Evolutionary conservation across 495 filamentous ascomycete genomes (phyloP).

Genomic region (Penicillium herquei): DNA sequence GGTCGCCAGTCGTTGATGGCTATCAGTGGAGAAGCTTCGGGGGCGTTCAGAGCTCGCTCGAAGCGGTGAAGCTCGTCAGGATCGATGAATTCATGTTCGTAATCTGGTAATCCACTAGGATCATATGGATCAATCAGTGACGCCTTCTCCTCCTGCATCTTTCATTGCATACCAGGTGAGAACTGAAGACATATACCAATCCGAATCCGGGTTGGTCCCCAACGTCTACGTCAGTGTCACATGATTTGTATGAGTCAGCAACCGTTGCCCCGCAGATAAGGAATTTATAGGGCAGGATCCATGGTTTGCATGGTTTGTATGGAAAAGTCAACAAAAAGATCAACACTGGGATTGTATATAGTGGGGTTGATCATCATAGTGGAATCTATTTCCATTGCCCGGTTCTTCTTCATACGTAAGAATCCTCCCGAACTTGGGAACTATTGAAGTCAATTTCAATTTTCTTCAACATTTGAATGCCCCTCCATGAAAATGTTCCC

Average conservation of each 20-base stretch:
- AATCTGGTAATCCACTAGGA: conserved; percentile 56
- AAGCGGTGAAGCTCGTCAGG: conserved; percentile 50
- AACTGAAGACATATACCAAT: background rate
- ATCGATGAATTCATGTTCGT: conserved; percentile 63
- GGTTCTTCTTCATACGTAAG: background rate
- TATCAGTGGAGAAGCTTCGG: conserved; percentile 52
- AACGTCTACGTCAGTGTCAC: conserved; percentile 27
- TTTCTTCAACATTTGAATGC: background rate
- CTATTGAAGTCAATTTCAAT: conserved; percentile 2
- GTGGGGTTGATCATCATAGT: background rate
- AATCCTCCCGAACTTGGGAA: background rate
- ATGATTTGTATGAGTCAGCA: conserved; percentile 10
- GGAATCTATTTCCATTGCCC: background rate
- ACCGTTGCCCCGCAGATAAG: conserved; percentile 5
- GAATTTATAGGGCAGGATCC: conserved; percentile 1
- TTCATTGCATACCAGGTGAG: conserved; percentile 28
- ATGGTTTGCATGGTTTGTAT: background rate
- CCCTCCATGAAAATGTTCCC: background rate
- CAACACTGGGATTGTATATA: background rate
- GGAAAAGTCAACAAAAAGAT: background rate
- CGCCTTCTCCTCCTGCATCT: conserved; percentile 36
- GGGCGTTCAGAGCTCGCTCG: conserved; percentile 49
- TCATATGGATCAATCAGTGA: conserved; percentile 32
- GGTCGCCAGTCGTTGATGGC: conserved; percentile 87
- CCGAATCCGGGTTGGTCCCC: conserved; percentile 23